phyloP scores from a whole-genome alignment of 495 filamentous ascomycete genomes.

The Oleoguttula mirabilis region DNA sequence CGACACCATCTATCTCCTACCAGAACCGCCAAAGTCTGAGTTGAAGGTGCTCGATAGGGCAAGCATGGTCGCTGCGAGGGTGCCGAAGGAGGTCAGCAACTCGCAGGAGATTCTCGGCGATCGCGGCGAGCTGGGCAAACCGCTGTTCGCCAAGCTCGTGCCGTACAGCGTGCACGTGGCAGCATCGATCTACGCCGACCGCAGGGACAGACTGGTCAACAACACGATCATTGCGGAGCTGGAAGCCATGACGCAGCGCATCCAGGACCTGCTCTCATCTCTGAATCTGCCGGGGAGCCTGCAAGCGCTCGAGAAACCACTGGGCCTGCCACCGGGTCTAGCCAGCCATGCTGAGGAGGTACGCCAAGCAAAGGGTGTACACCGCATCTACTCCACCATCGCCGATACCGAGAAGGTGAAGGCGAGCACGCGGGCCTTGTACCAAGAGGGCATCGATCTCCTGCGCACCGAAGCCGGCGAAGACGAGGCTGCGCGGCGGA shows the following conservation, averaged over 20 bases:
- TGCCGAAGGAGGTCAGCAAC: conserved; percentile 72
- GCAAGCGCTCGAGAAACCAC: conserved; percentile 87
- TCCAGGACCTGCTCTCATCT: conserved; percentile 70
- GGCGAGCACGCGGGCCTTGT: conserved; percentile 56
- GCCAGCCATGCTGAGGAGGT: conserved; percentile 90
- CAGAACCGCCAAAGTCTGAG: conserved; percentile 80
- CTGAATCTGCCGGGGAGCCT: conserved; percentile 86
- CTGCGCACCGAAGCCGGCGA: conserved; percentile 70
- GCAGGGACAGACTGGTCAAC: conserved; percentile 78
- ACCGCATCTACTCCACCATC: conserved; percentile 60
- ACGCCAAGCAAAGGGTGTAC: conserved; percentile 77
- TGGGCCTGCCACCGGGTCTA: conserved; percentile 76
- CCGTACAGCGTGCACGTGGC: conserved; percentile 93
- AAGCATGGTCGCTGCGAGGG: conserved; percentile 69
- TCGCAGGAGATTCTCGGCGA: conserved; percentile 69
- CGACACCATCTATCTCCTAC: conserved; percentile 78
- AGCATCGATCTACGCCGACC: conserved; percentile 87
- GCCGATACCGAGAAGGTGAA: conserved; percentile 81
- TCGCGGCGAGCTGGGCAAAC: conserved; percentile 64
- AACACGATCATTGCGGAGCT: conserved; percentile 73
- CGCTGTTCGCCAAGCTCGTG: conserved; percentile 81
- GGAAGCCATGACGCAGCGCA: conserved; percentile 63
- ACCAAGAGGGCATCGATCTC: conserved; percentile 67
- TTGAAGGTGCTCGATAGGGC: conserved; percentile 76
- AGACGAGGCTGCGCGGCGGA: conserved; percentile 59